These are phyloP conservation scores for Alnus glutinosa DNA, from an alignment of 306 rosid species.

Conservation along the genomic window DNA sequence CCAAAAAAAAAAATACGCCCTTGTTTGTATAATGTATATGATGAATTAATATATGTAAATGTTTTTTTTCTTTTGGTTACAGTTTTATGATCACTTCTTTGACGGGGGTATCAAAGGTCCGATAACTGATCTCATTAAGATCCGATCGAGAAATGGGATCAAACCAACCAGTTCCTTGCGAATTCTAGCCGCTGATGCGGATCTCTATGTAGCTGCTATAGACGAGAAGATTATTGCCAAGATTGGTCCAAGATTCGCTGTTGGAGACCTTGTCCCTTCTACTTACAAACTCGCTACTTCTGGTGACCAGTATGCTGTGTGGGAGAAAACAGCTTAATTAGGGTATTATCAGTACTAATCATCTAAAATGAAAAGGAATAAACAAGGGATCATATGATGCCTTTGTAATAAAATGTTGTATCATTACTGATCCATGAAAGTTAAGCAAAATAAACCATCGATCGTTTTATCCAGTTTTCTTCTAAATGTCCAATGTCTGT, in stretches of 20 bases:
- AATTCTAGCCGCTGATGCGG: conserved; percentile 36
- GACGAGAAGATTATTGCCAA: conserved; percentile 39
- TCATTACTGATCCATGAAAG: neutral
- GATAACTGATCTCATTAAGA: conserved; percentile 19
- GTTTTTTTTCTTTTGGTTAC: neutral
- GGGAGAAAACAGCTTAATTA: conserved; percentile 28
- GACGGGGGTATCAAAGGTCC: conserved; percentile 34
- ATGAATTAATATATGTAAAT: neutral
- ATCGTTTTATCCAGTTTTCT: neutral
- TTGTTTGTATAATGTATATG: neutral
- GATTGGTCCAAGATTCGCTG: conserved; percentile 28
- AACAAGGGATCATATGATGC: neutral
- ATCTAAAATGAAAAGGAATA: neutral
- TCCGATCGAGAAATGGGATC: conserved; percentile 38
- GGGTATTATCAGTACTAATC: neutral
- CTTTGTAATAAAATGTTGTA: neutral
- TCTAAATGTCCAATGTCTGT: neutral
- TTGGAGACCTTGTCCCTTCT: conserved; percentile 33
- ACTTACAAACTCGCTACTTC: conserved; percentile 24
- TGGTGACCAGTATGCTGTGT: conserved; percentile 40
- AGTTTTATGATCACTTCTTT: conserved; percentile 48
- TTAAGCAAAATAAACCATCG: neutral
- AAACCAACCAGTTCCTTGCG: conserved; percentile 27
- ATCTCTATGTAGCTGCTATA: conserved; percentile 36
- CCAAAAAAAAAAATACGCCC: neutral